Evolutionary conservation across 2,329 filamentous ascomycete species (phyloP), one percentile per base, ranked within the genome.

Genomic region (Aspergillus terreus): DNA sequence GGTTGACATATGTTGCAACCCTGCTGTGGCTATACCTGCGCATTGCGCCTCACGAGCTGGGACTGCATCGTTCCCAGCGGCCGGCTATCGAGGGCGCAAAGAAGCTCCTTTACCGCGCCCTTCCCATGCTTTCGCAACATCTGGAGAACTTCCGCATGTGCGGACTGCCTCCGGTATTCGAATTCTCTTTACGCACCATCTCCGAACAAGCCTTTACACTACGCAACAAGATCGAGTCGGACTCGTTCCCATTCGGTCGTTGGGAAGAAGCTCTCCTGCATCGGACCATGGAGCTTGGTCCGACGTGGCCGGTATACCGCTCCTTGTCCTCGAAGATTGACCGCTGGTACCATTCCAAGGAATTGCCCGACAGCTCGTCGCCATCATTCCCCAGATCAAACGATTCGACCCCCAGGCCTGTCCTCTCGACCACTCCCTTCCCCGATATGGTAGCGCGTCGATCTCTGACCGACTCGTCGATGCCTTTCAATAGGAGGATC

Each of bases 141-240:
- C 48, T 68, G 15, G 68, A 72, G 11, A 71, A 72, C 40, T 73
- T 74, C 43, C 59, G 60, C 7, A 59, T 62, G 46, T 71, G 67
- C 47, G 64, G 63, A 19, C 54, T 73, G 4, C 70, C 71, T 2
- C 71, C 71, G 1, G 49, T 73, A 10, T 72, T 73, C 21, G 71
- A 74, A 51, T 60, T 66, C 15, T 53, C 62, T 4, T 50, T 73
- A 23, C 68, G 64, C 6, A 70, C 65, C 2, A 71, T 73, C 17
- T 56, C 63, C 4, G 64, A 72, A 46, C 66, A 70, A 30, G 68
- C 69, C 2, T 61, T 63, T 19, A 59, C 57, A 4, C 52, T 71
- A 36, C 63, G 62, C 15, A 59, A 63, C 15, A 65, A 55, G 7
- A 53, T 64, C 10, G 66, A 70, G 46, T 53, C 60, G 0, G 63